Conservation (phyloP, 1,284 basidiomycete genomes). For the Lignosus rhinocerotis region DNA sequence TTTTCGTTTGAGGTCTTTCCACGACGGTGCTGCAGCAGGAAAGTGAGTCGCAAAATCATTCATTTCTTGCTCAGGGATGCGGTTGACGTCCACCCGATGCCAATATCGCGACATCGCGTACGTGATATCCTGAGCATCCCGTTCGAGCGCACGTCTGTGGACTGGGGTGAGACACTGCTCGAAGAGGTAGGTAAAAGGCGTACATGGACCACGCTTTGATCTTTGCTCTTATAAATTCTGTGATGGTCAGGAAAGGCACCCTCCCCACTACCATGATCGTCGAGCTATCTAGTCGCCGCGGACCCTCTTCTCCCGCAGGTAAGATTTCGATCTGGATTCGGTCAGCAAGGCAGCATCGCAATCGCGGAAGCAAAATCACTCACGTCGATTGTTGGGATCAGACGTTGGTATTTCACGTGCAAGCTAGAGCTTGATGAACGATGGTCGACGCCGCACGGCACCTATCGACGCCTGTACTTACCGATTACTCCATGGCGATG, state of each 20-base stretch:
- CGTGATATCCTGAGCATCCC: conserved; percentile 71
- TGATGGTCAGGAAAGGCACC: conserved; percentile 73
- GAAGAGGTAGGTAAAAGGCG: conserved; percentile 31
- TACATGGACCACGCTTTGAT: conserved; percentile 77
- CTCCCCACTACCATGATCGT: conserved; percentile 66
- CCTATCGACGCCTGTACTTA: conserved; percentile 22
- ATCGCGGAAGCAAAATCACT: conserved; percentile 16
- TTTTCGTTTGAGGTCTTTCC: conserved; percentile 69
- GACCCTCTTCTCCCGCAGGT: conserved; percentile 76
- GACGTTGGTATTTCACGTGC: conserved; percentile 39
- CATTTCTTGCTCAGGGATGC: conserved; percentile 81
- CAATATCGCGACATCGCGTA: conserved; percentile 70
- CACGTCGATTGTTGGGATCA: conserved; percentile 40
- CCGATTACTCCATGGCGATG: conserved; percentile 59
- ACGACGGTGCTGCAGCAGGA: conserved; percentile 57
- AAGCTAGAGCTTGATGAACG: conserved; percentile 30
- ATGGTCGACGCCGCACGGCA: conserved; percentile 7
- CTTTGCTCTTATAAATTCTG: conserved; percentile 79
- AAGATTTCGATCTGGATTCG: conserved; percentile 73
- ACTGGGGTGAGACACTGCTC: conserved; percentile 5
- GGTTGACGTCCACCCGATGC: conserved; percentile 78
- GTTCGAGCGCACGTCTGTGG: conserved; percentile 59
- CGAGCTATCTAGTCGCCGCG: conserved; percentile 63
- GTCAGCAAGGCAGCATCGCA: not conserved
- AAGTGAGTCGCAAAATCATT: conserved; percentile 62